These are phyloP conservation scores for Endocladia muricata DNA, from an alignment of 31 red algal species.

Conservation along the genomic window DNA sequence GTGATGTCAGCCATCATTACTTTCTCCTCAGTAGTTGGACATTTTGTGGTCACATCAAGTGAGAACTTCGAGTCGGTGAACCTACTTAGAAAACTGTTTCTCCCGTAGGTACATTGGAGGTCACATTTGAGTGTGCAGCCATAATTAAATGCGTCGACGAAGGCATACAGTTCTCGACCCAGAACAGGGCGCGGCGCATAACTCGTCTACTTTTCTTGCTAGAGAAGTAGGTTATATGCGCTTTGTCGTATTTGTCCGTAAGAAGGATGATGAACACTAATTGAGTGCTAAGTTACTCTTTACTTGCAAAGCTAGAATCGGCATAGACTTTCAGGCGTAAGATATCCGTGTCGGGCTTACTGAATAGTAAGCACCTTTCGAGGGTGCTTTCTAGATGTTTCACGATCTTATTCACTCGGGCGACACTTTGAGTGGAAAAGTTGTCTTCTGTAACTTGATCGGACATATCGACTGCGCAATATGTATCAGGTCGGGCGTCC, in stretches of 20 bases:
- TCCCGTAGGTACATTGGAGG: conserved; percentile 2
- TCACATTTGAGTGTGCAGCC: conserved; percentile 30
- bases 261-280: conserved; percentile 26
- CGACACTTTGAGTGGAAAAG: not conserved
- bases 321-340: conserved; percentile 10
- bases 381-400: not conserved
- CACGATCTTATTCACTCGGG: not conserved
- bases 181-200: not conserved
- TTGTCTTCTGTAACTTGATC: not conserved
- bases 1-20: conserved; percentile 29
- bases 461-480: not conserved
- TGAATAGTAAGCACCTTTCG: not conserved
- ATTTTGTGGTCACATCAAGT: conserved; percentile 25
- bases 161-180: conserved; percentile 6
- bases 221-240: too few species aligned
- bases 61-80: conserved; percentile 39
- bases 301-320: conserved; percentile 16
- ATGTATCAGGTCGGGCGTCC: conserved; percentile 15
- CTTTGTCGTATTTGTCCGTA: not conserved
- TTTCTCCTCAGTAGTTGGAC: conserved; percentile 8
- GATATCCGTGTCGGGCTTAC: conserved; percentile 1
- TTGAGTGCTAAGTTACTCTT: conserved; percentile 1
- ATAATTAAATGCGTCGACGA: conserved; percentile 16
- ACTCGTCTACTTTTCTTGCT: conserved; percentile 8
- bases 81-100: not conserved